These are phyloP conservation scores for Fusarium sp. DNA, from an alignment of 2,329 filamentous ascomycete genomes.

Conservation along the genomic window DNA sequence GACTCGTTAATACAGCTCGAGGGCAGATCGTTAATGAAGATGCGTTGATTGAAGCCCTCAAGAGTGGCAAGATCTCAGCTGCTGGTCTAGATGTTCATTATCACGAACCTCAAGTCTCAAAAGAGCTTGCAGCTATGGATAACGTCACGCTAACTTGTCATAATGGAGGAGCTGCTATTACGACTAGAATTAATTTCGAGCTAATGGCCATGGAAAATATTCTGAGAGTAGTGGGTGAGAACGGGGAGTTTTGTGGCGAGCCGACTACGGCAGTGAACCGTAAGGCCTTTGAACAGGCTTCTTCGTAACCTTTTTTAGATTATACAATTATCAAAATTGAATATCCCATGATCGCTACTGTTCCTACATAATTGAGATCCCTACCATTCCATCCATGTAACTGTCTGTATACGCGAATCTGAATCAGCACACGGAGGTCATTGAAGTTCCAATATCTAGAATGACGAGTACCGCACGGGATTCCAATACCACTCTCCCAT, in stretches of 20 bases:
- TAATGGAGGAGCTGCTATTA: slow-evolving; percentile 51
- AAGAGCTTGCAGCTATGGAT: slow-evolving; percentile 50
- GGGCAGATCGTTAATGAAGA: slow-evolving; percentile 64
- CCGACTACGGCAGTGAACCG: slow-evolving; percentile 30
- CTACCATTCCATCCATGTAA: too few species aligned
- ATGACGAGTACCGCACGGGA: rapidly evolving
- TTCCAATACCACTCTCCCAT: rapidly evolving
- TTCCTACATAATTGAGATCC: rapidly evolving
- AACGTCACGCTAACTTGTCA: slow-evolving; percentile 53
- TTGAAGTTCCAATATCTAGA: rapidly evolving
- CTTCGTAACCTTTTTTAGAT: not conserved
- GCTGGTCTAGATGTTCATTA: slow-evolving; percentile 66
- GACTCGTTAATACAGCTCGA: slow-evolving; percentile 63
- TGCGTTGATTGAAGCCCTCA: slow-evolving; percentile 58
- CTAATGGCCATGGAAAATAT: slow-evolving; percentile 38
- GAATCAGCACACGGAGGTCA: too few species aligned
- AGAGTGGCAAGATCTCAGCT: slow-evolving; percentile 56
- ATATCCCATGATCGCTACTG: rapidly evolving
- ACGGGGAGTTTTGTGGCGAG: slow-evolving; percentile 26
- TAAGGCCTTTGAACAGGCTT: not conserved
- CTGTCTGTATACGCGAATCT: rapidly evolving
- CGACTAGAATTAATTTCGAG: slow-evolving; percentile 55
- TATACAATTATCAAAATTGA: rapidly evolving
- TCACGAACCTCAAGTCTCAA: slow-evolving; percentile 60
- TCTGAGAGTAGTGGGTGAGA: slow-evolving; percentile 35